phyloP scores from a whole-genome alignment of 257 asterid species.

The Pogostemon cablin region DNA sequence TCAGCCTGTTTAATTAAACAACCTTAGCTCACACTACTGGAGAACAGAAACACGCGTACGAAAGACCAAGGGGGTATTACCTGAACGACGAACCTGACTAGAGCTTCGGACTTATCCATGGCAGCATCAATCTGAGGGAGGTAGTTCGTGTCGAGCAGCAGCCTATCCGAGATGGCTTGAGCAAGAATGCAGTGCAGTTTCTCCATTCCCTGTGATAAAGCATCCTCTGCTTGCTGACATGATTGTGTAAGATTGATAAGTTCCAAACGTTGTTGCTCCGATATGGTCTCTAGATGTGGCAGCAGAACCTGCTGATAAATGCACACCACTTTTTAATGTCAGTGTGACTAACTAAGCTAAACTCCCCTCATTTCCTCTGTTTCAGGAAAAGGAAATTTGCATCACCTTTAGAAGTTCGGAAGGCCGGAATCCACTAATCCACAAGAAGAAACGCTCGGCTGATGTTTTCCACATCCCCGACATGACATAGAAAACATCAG shows the following conservation, averaged over 20 bases:
- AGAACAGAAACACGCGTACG: not conserved
- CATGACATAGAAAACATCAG: slow-evolving; percentile 79
- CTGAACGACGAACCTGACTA: slow-evolving; percentile 79
- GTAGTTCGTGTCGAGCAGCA: slow-evolving; percentile 50
- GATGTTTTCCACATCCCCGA: slow-evolving; percentile 86
- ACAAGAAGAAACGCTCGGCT: slow-evolving; percentile 82
- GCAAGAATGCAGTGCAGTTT: slow-evolving; percentile 66
- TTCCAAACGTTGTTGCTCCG: slow-evolving; percentile 55
- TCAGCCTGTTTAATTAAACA: slow-evolving; percentile 47
- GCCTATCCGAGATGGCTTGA: slow-evolving; percentile 57
- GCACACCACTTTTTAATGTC: not conserved
- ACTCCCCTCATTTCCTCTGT: too few relatives aligned
- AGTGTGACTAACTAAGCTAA: not conserved
- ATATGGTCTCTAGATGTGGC: slow-evolving; percentile 62
- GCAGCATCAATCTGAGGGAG: slow-evolving; percentile 70
- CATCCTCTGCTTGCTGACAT: slow-evolving; percentile 94
- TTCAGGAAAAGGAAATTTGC: not conserved
- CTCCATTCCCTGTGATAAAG: slow-evolving; percentile 86
- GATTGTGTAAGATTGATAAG: slow-evolving; percentile 59
- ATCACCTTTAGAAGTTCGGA: slow-evolving; percentile 82
- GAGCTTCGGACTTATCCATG: slow-evolving; percentile 64
- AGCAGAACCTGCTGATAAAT: slow-evolving; percentile 55
- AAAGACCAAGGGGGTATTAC: slow-evolving; percentile 38
- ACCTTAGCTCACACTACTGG: not conserved
- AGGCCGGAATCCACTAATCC: slow-evolving; percentile 96